Evolutionary conservation across 75 land plant species (phyloP).

Genomic region (Picea glauca): DNA sequence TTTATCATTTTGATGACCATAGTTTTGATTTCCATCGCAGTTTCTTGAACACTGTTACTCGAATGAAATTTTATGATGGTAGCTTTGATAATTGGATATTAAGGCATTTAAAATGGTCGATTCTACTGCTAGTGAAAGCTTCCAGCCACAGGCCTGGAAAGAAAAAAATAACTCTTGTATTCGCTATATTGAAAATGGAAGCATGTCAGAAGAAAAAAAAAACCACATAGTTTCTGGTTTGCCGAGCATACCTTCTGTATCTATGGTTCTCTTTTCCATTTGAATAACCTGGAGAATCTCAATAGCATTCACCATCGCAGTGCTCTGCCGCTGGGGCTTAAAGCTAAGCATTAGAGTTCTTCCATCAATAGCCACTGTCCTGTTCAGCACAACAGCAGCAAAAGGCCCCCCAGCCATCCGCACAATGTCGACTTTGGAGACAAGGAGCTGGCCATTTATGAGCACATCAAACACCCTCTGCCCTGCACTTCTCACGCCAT

Average conservation of each 20-base stretch:
- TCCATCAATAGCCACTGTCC: conserved; percentile 63
- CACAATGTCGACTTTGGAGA: conserved; percentile 66
- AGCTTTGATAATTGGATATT: no score
- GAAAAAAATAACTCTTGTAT: no score
- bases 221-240: background rate
- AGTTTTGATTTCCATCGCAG: no score
- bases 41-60: no score
- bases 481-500: conserved; percentile 32
- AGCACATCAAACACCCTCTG: conserved; percentile 78
- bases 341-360: conserved; percentile 51
- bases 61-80: no score
- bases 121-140: no score
- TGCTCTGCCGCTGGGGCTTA: conserved; percentile 42
- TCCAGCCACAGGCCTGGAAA: no score
- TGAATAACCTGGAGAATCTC: conserved; percentile 76
- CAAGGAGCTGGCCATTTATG: conserved; percentile 55
- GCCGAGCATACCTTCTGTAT: conserved; percentile 43
- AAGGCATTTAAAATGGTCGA: no score
- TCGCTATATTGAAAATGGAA: background rate
- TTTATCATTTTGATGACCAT: no score
- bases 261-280: conserved; percentile 52
- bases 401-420: conserved; percentile 43
- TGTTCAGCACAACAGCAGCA: conserved; percentile 70
- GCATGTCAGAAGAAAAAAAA: background rate
- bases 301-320: conserved; percentile 72